A percentile compares a stretch with the other conserved stretches of the same genome.
These are phyloP conservation scores for Hypoxylon subgilvum DNA, from an alignment of 495 filamentous ascomycete species.

Conservation along the genomic window DNA sequence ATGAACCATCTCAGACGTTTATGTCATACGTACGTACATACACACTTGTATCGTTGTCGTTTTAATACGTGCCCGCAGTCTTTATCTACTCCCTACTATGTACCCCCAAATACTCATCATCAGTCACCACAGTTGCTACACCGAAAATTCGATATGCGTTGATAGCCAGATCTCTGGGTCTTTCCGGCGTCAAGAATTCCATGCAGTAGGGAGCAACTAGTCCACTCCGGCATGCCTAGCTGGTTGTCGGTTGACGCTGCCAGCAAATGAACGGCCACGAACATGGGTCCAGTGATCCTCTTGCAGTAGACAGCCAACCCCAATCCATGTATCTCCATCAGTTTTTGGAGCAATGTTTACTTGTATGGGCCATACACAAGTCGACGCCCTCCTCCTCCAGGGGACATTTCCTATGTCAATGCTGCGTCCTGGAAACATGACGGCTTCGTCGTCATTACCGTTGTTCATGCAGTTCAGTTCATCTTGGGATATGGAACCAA, in stretches of 20 bases:
- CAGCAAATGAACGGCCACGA: slow-evolving; percentile 31
- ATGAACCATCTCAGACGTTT: not conserved
- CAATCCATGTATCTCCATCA: slow-evolving; percentile 13
- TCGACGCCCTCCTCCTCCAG: slow-evolving; percentile 5
- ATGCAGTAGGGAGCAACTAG: slow-evolving; percentile 29
- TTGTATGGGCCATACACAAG: slow-evolving; percentile 22
- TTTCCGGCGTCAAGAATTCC: slow-evolving; percentile 6
- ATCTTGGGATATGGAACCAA: slow-evolving; percentile 31
- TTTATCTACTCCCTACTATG: not conserved
- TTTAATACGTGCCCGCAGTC: too few species aligned
- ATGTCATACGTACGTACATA: too few species aligned
- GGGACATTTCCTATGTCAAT: slow-evolving; percentile 29
- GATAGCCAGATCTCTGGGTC: slow-evolving; percentile 14
- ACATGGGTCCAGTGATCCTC: slow-evolving; percentile 37
- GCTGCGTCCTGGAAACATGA: slow-evolving; percentile 21
- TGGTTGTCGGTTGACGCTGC: slow-evolving; percentile 13
- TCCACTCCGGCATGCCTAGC: slow-evolving; percentile 29
- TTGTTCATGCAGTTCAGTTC: slow-evolving; percentile 35
- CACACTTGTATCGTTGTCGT: too few species aligned
- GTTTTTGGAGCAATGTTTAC: slow-evolving; percentile 28
- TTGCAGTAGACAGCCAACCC: slow-evolving; percentile 29
- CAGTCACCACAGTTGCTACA: slow-evolving; percentile 9
- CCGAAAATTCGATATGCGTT: not conserved
- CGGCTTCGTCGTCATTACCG: slow-evolving; percentile 30
- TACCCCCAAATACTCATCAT: not conserved